Evolutionary conservation across 2,329 filamentous ascomycete genomes (phyloP).

Genomic region (Microsporum canis): DNA sequence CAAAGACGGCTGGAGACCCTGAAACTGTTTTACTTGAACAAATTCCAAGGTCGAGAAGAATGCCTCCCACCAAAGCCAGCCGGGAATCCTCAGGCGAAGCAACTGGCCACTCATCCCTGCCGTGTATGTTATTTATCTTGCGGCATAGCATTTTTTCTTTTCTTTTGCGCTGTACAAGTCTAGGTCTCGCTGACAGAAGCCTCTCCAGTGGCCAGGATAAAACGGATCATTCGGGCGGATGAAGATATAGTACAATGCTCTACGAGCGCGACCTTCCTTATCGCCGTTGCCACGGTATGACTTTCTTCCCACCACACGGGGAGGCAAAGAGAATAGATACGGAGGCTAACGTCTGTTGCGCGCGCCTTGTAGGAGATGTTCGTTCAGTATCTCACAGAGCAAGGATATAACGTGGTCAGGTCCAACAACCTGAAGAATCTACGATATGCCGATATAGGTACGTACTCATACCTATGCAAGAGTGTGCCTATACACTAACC

Average conservation of each 20-base stretch:
- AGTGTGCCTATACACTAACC: not conserved
- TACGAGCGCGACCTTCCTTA: conserved; percentile 87
- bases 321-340: not conserved
- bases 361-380: conserved; percentile 64
- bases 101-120: conserved; percentile 73
- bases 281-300: conserved; percentile 73
- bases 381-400: conserved; percentile 77
- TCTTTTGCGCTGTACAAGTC: not conserved
- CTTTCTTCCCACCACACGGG: not conserved
- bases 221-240: conserved; percentile 87
- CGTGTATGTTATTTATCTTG: conserved; percentile 49
- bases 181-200: not conserved
- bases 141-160: not conserved
- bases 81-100: not conserved
- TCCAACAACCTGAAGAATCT: conserved; percentile 92
- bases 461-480: conserved; percentile 16
- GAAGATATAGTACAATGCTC: conserved; percentile 77
- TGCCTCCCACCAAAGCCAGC: not conserved
- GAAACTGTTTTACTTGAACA: not conserved
- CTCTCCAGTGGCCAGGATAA: conserved; percentile 71
- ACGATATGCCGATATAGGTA: conserved; percentile 89
- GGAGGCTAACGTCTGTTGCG: not conserved
- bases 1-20: not conserved
- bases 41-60: not conserved
- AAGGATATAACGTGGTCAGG: conserved; percentile 78